Percentiles rank a stretch among this genome's conserved stretches.
Evolutionary conservation across 768 basidiomycete genomes (phyloP).

Genomic region (Tephrocybe sp.): DNA sequence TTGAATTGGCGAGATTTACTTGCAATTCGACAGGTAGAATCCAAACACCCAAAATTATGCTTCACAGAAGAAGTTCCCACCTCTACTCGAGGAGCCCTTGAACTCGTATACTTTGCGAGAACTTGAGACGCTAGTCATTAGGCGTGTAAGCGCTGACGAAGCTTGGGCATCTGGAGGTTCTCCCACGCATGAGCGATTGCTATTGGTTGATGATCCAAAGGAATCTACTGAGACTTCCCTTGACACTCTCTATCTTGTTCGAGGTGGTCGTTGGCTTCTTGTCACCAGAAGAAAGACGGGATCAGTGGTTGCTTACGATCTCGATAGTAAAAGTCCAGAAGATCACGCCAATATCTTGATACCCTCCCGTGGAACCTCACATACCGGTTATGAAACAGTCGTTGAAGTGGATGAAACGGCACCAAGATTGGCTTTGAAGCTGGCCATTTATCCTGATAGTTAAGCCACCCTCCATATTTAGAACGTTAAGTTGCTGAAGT

Average conservation of each 20-base stretch:
- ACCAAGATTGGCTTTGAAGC: background rate
- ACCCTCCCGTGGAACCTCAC: background rate
- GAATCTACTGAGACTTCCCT: no score
- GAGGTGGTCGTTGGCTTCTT: background rate
- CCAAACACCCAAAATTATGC: background rate
- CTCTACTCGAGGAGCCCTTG: conserved; percentile 1
- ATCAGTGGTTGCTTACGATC: background rate
- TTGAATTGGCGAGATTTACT: conserved; percentile 2
- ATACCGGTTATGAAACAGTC: background rate
- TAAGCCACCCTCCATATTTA: no score
- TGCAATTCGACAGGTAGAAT: background rate
- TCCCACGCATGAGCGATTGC: background rate
- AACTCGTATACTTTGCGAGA: background rate
- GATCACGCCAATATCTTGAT: background rate
- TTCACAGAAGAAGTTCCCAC: background rate
- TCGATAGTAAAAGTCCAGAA: background rate
- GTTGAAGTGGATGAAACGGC: background rate
- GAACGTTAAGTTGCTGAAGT: background rate
- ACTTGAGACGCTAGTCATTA: conserved; percentile 1
- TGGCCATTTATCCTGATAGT: background rate
- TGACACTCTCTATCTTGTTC: background rate
- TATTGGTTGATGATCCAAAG: background rate
- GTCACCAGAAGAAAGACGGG: background rate
- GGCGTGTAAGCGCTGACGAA: background rate
- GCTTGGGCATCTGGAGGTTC: background rate